Conservation (phyloP, 2,329 filamentous ascomycete genomes). For the Epichloe sibirici region DNA sequence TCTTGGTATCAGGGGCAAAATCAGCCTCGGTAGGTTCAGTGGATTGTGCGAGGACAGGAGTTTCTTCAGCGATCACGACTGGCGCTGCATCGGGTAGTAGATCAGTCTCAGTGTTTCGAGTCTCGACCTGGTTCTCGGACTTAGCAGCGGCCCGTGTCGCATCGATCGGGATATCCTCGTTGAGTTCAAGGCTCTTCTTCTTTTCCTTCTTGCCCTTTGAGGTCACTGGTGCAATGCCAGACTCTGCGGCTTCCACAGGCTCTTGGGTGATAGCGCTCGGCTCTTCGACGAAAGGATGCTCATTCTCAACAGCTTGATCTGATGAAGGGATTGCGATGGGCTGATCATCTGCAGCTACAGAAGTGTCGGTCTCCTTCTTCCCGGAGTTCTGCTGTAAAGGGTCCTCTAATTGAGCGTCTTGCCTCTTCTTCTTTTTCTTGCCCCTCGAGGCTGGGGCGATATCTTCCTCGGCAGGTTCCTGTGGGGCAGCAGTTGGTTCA, state of each 20-base stretch:
- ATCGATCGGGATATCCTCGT: background rate
- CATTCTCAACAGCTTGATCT: background rate
- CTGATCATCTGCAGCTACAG: background rate
- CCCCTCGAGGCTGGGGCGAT: conserved; percentile 8
- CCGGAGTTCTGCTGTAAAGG: conserved; percentile 2
- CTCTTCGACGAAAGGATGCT: background rate
- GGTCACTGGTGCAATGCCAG: background rate
- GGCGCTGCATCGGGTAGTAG: background rate
- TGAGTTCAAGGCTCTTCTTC: conserved; percentile 3
- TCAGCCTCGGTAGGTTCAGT: background rate
- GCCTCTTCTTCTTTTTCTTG: conserved; percentile 16
- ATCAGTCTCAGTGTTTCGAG: background rate
- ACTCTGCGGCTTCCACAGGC: background rate
- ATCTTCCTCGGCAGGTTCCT: conserved; percentile 4
- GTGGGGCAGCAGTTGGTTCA: conserved; percentile 5
- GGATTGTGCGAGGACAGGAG: background rate
- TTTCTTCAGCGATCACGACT: background rate
- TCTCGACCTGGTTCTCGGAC: background rate
- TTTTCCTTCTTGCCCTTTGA: conserved; percentile 8
- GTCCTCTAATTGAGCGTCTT: conserved; percentile 10
- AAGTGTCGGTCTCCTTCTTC: conserved; percentile 6
- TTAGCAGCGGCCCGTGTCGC: background rate
- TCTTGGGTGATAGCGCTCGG: background rate
- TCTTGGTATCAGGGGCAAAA: background rate
- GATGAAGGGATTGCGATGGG: background rate